A percentile compares a stretch with the other conserved stretches of the same genome.
Conservation (phyloP, 2,329 filamentous ascomycete species). For the Sclerotinia borealis region DNA sequence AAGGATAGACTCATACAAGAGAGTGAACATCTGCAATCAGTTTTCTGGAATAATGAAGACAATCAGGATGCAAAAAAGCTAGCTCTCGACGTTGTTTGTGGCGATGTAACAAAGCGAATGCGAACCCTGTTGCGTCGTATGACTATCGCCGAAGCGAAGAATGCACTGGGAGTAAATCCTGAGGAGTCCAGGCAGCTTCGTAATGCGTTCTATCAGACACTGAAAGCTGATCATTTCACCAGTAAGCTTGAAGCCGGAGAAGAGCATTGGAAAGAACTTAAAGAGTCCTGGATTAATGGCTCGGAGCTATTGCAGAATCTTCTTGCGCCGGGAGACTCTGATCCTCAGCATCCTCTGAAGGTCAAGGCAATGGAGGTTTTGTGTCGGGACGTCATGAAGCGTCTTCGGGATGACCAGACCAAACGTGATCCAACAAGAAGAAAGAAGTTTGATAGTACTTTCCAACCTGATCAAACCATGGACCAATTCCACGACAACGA, state of each 20-base stretch:
- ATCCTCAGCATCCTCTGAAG: slow-evolving; percentile 49
- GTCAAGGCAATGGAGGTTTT: slow-evolving; percentile 63
- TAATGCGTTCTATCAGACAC: slow-evolving; percentile 57
- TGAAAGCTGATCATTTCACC: slow-evolving; percentile 61
- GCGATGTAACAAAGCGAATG: slow-evolving; percentile 76
- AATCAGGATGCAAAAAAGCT: slow-evolving; percentile 57
- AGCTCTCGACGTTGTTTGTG: slow-evolving; percentile 73
- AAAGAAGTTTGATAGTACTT: slow-evolving; percentile 32
- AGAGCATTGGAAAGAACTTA: slow-evolving; percentile 66
- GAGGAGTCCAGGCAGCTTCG: slow-evolving; percentile 62
- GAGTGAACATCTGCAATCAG: slow-evolving; percentile 54
- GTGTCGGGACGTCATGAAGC: slow-evolving; percentile 71
- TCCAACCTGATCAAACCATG: slow-evolving; percentile 19
- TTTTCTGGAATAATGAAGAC: slow-evolving; percentile 54
- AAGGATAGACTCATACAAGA: slow-evolving; percentile 63
- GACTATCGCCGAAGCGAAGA: slow-evolving; percentile 70
- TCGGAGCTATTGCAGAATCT: slow-evolving; percentile 50
- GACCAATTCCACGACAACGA: slow-evolving; percentile 23
- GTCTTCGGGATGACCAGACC: slow-evolving; percentile 61
- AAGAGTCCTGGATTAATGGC: slow-evolving; percentile 58
- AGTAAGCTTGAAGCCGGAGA: slow-evolving; percentile 68
- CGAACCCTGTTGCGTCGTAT: slow-evolving; percentile 59
- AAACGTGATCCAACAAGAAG: slow-evolving; percentile 46
- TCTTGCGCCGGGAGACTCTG: slow-evolving; percentile 44
- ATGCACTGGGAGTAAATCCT: slow-evolving; percentile 61